Percentiles rank a stretch among this genome's conserved stretches.
These are phyloP conservation scores for Plasmopara viticola DNA, from an alignment of 352 stramenopile genomes.

Conservation along the genomic window DNA sequence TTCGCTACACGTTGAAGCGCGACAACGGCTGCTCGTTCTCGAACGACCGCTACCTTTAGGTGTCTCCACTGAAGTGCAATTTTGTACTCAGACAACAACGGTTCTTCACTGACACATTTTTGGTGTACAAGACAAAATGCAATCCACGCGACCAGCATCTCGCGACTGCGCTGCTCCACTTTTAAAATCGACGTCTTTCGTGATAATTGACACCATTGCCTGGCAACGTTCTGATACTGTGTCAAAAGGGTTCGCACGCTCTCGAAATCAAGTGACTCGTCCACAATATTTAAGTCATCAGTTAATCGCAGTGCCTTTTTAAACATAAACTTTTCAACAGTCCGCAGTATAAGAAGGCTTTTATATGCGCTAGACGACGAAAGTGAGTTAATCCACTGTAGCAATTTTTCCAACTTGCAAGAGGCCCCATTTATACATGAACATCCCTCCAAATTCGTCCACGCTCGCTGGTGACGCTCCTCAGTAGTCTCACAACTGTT, in stretches of 20 bases:
- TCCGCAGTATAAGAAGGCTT: slow-evolving; percentile 17
- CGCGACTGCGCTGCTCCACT: slow-evolving; percentile 34
- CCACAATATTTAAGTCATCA: background rate
- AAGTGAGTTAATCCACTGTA: slow-evolving; percentile 14
- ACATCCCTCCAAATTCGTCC: slow-evolving; percentile 14
- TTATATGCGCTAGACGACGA: slow-evolving; percentile 8
- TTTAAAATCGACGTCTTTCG: slow-evolving; percentile 13
- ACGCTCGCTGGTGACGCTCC: slow-evolving; percentile 16
- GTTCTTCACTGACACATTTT: slow-evolving; percentile 6
- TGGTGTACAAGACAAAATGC: slow-evolving; percentile 40
- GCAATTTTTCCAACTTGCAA: slow-evolving; percentile 12
- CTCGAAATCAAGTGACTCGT: slow-evolving; percentile 7
- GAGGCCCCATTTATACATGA: slow-evolving; percentile 11
- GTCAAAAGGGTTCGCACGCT: slow-evolving; percentile 11
- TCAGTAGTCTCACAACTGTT: slow-evolving; percentile 10
- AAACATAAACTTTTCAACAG: slow-evolving; percentile 33
- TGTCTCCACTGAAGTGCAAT: slow-evolving; percentile 37
- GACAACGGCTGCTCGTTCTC: slow-evolving; percentile 19
- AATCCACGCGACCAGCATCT: slow-evolving; percentile 38
- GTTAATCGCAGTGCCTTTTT: slow-evolving; percentile 3
- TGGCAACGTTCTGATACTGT: slow-evolving; percentile 10
- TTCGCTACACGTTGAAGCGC: slow-evolving; percentile 25
- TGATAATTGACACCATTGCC: slow-evolving; percentile 11
- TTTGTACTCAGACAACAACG: slow-evolving; percentile 25
- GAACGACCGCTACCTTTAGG: slow-evolving; percentile 30